Base-by-base conservation (phyloP, 495 filamentous ascomycete species). In the Sordaria brevicollis region DNA sequence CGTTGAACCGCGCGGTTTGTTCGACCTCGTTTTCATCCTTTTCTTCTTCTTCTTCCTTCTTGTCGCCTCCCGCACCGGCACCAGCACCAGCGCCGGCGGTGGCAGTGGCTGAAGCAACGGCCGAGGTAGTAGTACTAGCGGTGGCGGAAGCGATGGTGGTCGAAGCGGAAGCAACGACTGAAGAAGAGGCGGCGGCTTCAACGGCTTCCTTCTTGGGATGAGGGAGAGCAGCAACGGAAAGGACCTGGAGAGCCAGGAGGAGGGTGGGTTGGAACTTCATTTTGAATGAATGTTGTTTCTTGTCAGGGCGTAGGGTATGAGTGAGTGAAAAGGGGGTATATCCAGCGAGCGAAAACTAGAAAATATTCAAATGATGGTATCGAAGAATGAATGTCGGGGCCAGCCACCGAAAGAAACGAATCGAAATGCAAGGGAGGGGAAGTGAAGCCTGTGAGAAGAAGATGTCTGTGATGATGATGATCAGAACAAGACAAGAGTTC, bases 211-310 rank as follows among this genome's bases (percentile, higher is more conserved):
- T 70, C 10, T 74, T 65, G 13, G 69, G 67, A 6, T 69, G 49
- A n/a, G 75, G 75, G 17, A 71, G 68, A 54, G 75, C 75, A 13
- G 73, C 35, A 35, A 73, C 76, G 19, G 74, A 74, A 2, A 78
- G 57, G 19, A 67, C 71, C 72, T 77, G 74, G 35, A 71, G 35
- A 69, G 75, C 76, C 35, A 77, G 29, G 21, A 77, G 11, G 54
- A 77, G 65, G 62, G 62, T 73, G 69, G 15, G 33, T 25, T 72
- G 67, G 39, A 77, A 35, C 75, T 75, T 77, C 74, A 78, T 76
- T 15, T 31, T 77, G 72, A n/a, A 25, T 7, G 66, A 17, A 65
- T 31, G 13, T 38, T 62, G 35, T 34, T n/a, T 39, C n/a, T n/a
- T n/a, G n/a, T n/a, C n/a, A n/a, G n/a, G n/a, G n/a, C n/a, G 10